Conservation (phyloP, 2,329 filamentous ascomycete genomes). For the Colletotrichum filicis region DNA sequence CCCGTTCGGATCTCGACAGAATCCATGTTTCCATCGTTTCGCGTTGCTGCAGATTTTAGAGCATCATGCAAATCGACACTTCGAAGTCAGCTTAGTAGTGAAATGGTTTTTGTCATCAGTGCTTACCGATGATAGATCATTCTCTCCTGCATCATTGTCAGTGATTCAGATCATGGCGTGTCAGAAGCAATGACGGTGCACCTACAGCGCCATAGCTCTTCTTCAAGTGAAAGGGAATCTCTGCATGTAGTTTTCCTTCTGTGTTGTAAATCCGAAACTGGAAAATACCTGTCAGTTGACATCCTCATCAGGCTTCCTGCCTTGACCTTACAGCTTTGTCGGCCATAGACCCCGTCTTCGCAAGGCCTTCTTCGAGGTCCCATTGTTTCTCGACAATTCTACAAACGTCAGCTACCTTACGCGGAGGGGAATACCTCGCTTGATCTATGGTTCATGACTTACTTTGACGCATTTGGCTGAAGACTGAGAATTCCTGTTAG, state of each 20-base stretch:
- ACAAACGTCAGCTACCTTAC: background rate
- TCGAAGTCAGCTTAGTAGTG: background rate
- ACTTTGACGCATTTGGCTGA: constrained; percentile 53
- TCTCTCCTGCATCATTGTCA: constrained; percentile 38
- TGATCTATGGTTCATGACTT: constrained; percentile 33
- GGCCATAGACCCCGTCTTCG: constrained; percentile 43
- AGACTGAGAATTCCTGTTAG: constrained; percentile 31
- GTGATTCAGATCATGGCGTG: background rate
- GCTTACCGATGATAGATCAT: constrained; percentile 51
- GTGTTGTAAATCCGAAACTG: constrained; percentile 45
- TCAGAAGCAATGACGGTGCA: background rate
- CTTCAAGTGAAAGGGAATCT: constrained; percentile 43
- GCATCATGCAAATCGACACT: constrained; percentile 48
- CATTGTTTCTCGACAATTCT: constrained; percentile 37
- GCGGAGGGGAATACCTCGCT: background rate
- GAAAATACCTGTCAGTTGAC: rapidly evolving
- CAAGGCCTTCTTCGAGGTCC: constrained; percentile 42
- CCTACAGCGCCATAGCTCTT: constrained; percentile 45
- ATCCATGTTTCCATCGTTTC: constrained; percentile 35
- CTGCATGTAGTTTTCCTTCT: constrained; percentile 39
- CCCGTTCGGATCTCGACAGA: constrained; percentile 42
- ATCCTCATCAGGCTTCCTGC: no score
- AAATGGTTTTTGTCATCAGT: rapidly evolving
- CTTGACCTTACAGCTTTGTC: constrained; percentile 41
- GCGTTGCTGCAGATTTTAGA: constrained; percentile 41